Conservation (phyloP, 257 asterid species). For the Eucommia ulmoides region DNA sequence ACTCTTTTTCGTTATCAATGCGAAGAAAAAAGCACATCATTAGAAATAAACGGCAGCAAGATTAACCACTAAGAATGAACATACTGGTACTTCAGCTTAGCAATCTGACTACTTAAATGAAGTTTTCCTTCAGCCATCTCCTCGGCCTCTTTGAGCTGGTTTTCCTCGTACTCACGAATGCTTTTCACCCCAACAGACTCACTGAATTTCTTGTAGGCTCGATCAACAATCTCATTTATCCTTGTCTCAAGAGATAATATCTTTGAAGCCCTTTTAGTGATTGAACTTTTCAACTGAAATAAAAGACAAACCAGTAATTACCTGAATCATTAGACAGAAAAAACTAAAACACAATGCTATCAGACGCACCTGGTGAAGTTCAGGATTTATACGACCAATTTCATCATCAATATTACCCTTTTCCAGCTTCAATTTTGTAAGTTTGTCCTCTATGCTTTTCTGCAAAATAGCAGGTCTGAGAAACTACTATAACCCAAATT, state of each 20-base stretch:
- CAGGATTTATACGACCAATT: conserved; percentile 67
- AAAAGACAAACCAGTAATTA: not conserved
- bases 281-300: conserved; percentile 59
- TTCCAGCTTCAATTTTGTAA: conserved; percentile 63
- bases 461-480: conserved; percentile 24
- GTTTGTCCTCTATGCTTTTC: conserved; percentile 89
- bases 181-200: conserved; percentile 89
- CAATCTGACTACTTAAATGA: conserved; percentile 80
- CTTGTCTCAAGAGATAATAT: conserved; percentile 46
- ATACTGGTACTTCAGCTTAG: conserved; percentile 90
- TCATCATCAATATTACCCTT: conserved; percentile 61
- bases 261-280: conserved; percentile 38
- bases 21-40: conserved; percentile 1
- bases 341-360: conserved; percentile 10
- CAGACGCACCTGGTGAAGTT: conserved; percentile 51
- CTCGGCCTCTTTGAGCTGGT: conserved; percentile 85
- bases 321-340: not conserved
- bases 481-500: not conserved
- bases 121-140: conserved; percentile 82
- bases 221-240: conserved; percentile 82
- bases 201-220: conserved; percentile 75
- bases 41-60: conserved; percentile 2
- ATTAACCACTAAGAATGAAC: conserved; percentile 15
- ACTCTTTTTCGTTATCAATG: not conserved
- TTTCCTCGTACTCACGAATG: conserved; percentile 95